phyloP scores from a whole-genome alignment of 805 yeast genomes.

The Ogataea kodamae region DNA sequence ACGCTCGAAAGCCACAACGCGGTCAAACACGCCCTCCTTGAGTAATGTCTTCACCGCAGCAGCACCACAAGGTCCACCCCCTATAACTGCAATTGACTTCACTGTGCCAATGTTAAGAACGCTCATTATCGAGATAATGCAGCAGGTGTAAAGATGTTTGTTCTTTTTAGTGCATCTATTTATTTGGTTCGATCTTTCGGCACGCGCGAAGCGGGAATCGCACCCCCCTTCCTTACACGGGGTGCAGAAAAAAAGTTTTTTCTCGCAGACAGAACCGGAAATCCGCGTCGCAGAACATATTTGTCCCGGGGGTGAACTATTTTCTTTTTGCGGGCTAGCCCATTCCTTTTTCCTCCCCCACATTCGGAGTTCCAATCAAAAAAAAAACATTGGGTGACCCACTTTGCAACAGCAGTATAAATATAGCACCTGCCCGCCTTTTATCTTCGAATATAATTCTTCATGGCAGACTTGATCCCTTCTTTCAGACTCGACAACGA shows the following conservation, averaged over 20 bases:
- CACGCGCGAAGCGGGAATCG: no score
- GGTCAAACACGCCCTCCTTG: conserved; percentile 44
- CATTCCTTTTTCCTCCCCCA: conserved; percentile 6
- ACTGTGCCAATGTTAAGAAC: conserved; percentile 11
- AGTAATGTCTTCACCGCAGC: conserved; percentile 62
- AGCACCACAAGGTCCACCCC: conserved; percentile 77
- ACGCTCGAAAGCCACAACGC: conserved; percentile 58
- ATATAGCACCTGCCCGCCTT: no score
- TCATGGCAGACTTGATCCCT: conserved; percentile 44
- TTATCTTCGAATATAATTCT: no score
- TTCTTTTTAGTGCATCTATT: no score
- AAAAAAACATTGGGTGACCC: conserved; percentile 3
- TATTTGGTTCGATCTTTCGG: no score
- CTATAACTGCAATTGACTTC: conserved; percentile 58
- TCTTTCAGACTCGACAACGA: conserved; percentile 65
- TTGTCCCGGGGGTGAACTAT: conserved; percentile 1
- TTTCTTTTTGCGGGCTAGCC: conserved; percentile 9
- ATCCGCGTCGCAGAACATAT: conserved; percentile 1
- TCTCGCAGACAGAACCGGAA: conserved; percentile 5
- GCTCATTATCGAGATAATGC: conserved; percentile 11
- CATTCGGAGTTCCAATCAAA: conserved; percentile 7
- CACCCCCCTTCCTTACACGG: no score
- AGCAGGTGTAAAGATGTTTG: conserved; percentile 7
- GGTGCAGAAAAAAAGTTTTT: conserved; percentile 1
- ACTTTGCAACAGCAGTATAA: conserved; percentile 2